Percentiles rank a stretch among this genome's conserved stretches.
Evolutionary conservation across 352 stramenopile species (phyloP).

Genomic region (Stramenopiles sp.): DNA sequence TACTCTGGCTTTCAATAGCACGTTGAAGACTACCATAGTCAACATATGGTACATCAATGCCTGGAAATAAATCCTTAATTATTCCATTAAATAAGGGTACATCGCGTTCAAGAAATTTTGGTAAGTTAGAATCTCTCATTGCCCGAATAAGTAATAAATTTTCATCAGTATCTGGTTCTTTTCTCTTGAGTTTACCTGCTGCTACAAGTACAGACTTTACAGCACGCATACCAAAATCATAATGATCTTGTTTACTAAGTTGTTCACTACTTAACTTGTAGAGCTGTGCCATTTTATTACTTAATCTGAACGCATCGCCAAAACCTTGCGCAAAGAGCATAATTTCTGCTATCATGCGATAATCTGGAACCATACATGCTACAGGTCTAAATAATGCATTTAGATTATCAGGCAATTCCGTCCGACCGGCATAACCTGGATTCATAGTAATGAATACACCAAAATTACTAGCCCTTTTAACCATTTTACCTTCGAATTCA

Average conservation of each 20-base stretch:
- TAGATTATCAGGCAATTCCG: slow-evolving; percentile 58
- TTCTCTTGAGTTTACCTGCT: slow-evolving; percentile 56
- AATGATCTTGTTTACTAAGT: slow-evolving; percentile 65
- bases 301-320: slow-evolving; percentile 47
- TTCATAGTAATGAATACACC: slow-evolving; percentile 83
- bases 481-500: slow-evolving; percentile 60
- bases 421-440: slow-evolving; percentile 51
- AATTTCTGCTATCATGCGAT: slow-evolving; percentile 62
- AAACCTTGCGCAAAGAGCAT: slow-evolving; percentile 68
- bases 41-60: slow-evolving; percentile 55
- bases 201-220: slow-evolving; percentile 66
- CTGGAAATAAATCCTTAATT: slow-evolving; percentile 60
- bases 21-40: slow-evolving; percentile 53
- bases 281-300: slow-evolving; percentile 64
- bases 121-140: slow-evolving; percentile 72
- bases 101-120: slow-evolving; percentile 70
- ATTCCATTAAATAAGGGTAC: slow-evolving; percentile 62
- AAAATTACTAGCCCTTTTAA: slow-evolving; percentile 47
- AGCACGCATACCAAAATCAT: slow-evolving; percentile 64
- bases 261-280: slow-evolving; percentile 62
- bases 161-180: slow-evolving; percentile 59
- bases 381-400: slow-evolving; percentile 62
- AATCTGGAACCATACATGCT: slow-evolving; percentile 73
- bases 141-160: slow-evolving; percentile 66
- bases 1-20: slow-evolving; percentile 14